phyloP scores from a whole-genome alignment of 176 grass and related monocot genomes.

The Raddia distichophylla region DNA sequence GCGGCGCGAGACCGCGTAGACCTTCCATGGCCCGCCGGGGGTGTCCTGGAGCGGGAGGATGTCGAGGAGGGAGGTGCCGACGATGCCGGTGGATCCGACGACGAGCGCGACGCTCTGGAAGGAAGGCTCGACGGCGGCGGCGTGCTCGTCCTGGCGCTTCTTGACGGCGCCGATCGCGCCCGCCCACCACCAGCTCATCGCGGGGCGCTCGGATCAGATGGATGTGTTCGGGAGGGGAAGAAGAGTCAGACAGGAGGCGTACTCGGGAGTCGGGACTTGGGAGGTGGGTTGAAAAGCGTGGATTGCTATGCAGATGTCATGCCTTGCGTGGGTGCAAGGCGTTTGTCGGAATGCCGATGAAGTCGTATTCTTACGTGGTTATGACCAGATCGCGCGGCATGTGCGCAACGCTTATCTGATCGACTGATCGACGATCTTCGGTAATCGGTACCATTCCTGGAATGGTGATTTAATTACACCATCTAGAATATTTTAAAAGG shows the following conservation, averaged over 20 bases:
- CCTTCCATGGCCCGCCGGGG: conserved; percentile 82
- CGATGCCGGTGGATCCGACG: conserved; percentile 71
- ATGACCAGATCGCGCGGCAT: background rate
- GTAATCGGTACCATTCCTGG: no score
- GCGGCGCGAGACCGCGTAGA: conserved; percentile 71
- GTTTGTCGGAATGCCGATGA: conserved; percentile 31
- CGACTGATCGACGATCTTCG: conserved; percentile 14
- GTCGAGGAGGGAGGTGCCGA: conserved; percentile 73
- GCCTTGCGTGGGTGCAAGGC: background rate
- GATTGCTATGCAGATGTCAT: background rate
- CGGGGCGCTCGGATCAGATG: background rate
- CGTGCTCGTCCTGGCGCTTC: conserved; percentile 68
- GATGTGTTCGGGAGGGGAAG: background rate
- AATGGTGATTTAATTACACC: no score
- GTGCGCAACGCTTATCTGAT: background rate
- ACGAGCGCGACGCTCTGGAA: conserved; percentile 74
- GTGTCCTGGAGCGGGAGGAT: conserved; percentile 83
- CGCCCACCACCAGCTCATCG: conserved; percentile 95
- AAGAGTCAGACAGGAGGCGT: background rate
- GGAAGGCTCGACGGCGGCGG: conserved; percentile 25
- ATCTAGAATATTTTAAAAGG: no score
- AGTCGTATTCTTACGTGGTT: background rate
- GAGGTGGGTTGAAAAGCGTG: no score
- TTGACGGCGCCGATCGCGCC: conserved; percentile 75
- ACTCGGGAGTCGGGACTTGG: no score